Evolutionary conservation across 805 yeast species (phyloP).

Genomic region (Wickerhamomyces pijperi): DNA sequence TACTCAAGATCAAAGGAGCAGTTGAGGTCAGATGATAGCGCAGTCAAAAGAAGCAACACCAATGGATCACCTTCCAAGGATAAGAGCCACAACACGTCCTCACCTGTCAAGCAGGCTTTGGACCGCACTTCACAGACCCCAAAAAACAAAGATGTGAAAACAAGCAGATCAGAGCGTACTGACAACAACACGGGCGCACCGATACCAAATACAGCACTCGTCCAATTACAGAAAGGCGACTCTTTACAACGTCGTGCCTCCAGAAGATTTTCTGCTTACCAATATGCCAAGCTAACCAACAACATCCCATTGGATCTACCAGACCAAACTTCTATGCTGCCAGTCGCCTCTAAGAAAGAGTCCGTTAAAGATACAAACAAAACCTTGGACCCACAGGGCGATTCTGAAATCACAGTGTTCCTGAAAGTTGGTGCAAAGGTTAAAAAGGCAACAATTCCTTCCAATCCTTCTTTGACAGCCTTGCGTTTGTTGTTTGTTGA

Average conservation of each 20-base stretch:
- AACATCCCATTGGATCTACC: conserved; percentile 23
- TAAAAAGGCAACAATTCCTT: conserved; percentile 32
- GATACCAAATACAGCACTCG: conserved; percentile 43
- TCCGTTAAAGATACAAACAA: background rate
- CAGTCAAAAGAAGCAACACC: conserved; percentile 2
- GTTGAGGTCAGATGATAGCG: conserved; percentile 3
- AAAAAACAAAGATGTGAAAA: background rate
- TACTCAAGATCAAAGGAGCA: conserved; percentile 18
- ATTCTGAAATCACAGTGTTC: conserved; percentile 22
- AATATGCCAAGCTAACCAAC: conserved; percentile 64
- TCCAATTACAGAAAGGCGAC: conserved; percentile 72
- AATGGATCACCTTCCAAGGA: background rate
- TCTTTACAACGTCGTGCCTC: conserved; percentile 88
- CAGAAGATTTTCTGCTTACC: conserved; percentile 87
- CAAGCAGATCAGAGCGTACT: too few relatives aligned
- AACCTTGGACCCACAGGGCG: background rate
- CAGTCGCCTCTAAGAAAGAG: background rate
- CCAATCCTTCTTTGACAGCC: conserved; percentile 27
- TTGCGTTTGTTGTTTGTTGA: conserved; percentile 72
- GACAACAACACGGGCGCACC: background rate
- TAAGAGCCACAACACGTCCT: too few relatives aligned
- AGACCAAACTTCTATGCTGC: conserved; percentile 8
- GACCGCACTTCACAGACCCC: too few relatives aligned
- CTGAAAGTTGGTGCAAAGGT: conserved; percentile 41
- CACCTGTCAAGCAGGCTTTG: too few relatives aligned